Evolutionary conservation across 352 stramenopile species (phyloP).

Genomic region (Phytophthora sojae): DNA sequence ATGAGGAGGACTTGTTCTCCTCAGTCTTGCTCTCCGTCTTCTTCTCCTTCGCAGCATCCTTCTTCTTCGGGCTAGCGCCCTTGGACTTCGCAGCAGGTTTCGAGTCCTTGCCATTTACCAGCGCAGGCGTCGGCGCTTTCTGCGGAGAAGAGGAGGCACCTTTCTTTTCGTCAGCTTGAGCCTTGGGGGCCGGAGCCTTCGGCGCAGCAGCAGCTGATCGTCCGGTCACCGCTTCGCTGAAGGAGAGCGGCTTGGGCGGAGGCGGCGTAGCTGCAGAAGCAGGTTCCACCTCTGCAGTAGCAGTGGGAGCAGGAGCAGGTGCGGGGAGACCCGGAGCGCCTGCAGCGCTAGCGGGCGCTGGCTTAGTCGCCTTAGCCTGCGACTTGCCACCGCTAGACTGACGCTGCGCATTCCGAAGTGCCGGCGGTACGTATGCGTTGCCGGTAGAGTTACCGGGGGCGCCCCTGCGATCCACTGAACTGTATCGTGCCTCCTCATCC

Average conservation of each 20-base stretch:
- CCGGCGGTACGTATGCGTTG: conserved; percentile 77
- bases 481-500: conserved; percentile 97
- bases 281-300: conserved; percentile 12
- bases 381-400: conserved; percentile 48
- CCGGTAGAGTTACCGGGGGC: not conserved
- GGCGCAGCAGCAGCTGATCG: conserved; percentile 31
- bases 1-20: conserved; percentile 22
- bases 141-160: conserved; percentile 11
- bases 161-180: conserved; percentile 29
- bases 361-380: conserved; percentile 30
- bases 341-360: conserved; percentile 1
- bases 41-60: conserved; percentile 37
- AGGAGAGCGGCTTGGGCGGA: conserved; percentile 67
- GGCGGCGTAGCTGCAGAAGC: conserved; percentile 2
- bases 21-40: conserved; percentile 28
- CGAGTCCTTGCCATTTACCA: conserved; percentile 28
- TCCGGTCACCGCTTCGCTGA: conserved; percentile 75
- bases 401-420: conserved; percentile 57
- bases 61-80: conserved; percentile 25
- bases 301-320: conserved; percentile 9
- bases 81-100: conserved; percentile 35
- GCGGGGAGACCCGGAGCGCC: not conserved
- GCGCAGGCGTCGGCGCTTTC: conserved; percentile 21
- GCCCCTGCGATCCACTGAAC: conserved; percentile 85
- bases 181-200: conserved; percentile 8